Evolutionary conservation across 2,329 filamentous ascomycete genomes (phyloP).

Genomic region (Phialophora expanda): DNA sequence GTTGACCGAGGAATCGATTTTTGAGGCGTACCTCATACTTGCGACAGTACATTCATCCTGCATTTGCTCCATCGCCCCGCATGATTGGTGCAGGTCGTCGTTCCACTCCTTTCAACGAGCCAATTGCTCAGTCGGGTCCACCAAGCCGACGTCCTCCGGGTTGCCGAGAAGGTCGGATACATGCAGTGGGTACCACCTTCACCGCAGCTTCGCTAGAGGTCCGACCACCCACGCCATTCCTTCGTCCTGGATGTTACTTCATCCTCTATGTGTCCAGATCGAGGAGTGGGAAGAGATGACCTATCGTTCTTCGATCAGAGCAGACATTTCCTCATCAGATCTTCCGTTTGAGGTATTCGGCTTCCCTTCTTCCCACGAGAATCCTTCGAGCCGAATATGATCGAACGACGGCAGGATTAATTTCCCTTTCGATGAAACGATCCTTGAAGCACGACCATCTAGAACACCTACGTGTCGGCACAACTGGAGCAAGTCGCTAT

Average conservation of each 20-base stretch:
- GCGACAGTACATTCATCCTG: neutral
- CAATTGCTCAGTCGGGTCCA: neutral
- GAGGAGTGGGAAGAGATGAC: neutral
- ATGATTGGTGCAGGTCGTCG: neutral
- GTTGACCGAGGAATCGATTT: neutral
- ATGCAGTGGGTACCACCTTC: conserved; percentile 11
- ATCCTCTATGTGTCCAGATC: neutral
- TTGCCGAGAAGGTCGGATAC: conserved; percentile 17
- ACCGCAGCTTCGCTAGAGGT: conserved; percentile 6
- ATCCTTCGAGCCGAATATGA: neutral
- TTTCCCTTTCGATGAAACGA: neutral
- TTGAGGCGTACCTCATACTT: neutral
- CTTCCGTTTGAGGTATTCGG: conserved; percentile 11
- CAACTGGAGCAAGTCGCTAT: neutral
- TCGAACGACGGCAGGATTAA: neutral
- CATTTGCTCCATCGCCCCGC: neutral
- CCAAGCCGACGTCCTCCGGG: conserved; percentile 16
- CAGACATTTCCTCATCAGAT: conserved; percentile 2
- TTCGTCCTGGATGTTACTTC: conserved; percentile 7
- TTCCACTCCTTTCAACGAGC: neutral
- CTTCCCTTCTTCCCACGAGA: neutral
- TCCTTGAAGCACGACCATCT: neutral
- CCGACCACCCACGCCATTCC: neutral
- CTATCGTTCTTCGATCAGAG: conserved; percentile 2
- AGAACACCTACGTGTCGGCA: neutral